These are phyloP conservation scores for Ampelocalamus luodianensis DNA, from an alignment of 176 grass and related monocot genomes.

Conservation along the genomic window DNA sequence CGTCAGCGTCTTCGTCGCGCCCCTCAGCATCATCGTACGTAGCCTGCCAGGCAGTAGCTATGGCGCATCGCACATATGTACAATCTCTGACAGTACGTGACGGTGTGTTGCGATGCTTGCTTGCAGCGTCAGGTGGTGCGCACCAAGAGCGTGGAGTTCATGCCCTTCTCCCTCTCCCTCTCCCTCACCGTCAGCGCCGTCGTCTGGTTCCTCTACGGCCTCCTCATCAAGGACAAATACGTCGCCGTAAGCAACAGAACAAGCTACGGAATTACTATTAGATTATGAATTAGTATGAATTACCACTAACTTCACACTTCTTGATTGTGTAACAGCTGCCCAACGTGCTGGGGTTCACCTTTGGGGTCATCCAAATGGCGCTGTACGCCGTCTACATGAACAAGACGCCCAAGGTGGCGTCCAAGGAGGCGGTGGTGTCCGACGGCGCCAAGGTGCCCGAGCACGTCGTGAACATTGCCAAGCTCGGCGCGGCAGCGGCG, in stretches of 20 bases:
- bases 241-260: constrained; percentile 52
- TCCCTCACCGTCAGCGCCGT: constrained; percentile 75
- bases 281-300: too few species aligned
- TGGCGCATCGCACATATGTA: too few species aligned
- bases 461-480: constrained; percentile 46
- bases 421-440: background rate
- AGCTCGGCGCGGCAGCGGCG: background rate
- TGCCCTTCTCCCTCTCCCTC: constrained; percentile 85
- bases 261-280: too few species aligned
- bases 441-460: constrained; percentile 25
- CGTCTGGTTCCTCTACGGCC: constrained; percentile 83
- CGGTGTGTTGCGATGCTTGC: too few species aligned
- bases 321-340: constrained; percentile 41
- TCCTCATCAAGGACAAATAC: constrained; percentile 81
- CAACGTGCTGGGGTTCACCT: constrained; percentile 65
- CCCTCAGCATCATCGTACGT: constrained; percentile 76
- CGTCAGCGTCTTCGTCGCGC: constrained; percentile 78
- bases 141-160: constrained; percentile 84
- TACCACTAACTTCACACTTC: too few species aligned
- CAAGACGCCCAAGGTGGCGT: background rate
- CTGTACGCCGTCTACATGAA: constrained; percentile 56
- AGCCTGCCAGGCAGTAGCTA: background rate
- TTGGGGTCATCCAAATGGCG: constrained; percentile 66
- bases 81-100: too few species aligned
- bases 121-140: constrained; percentile 75